Base-by-base conservation (phyloP, 805 yeast species). In the Maudiozyma barnettii region DNA sequence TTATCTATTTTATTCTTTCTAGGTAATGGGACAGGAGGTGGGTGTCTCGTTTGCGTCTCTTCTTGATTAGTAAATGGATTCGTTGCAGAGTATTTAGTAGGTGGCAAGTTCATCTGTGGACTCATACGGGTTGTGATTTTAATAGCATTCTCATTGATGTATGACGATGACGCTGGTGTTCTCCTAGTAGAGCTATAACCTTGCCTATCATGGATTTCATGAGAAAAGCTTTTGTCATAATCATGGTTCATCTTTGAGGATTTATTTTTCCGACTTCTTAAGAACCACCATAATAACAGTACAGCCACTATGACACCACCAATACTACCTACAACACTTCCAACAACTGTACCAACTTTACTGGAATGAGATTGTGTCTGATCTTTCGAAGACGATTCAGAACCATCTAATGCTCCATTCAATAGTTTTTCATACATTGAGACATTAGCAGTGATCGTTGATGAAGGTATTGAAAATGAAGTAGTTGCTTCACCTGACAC, bases 291-390 rank as follows among this genome's bases (percentile, higher is more conserved):
- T n/a, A 54, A 31, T 14, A 60, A 18, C 8, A 55, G n/a, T 19
- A 46, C 41, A 47, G 55, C 51, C 14, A 54, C 16, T 7, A 54
- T n/a, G 13, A 57, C 43, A 19, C 65, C 67, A n/a, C 62, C 56
- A 5, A 63, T 57, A 29, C 64, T 54, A 12, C 67, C 65, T 4
- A 63, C 60, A 0, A 61, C 63, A 36, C 65, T 55, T 19, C 65
- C 67, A 19, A 57, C 56, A 10, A 61, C 57, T 20, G 58, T 55
- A 19, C 57, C 58, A n/a, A 36, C 47, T 33, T 47, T 19, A 5
- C 13, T 30, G 4, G 23, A 20, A 20, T 37, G 21, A 10, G 40
- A 37, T 19, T 21, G 9, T 10, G 40, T 37, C 2, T 3, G 14
- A 26, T 26, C 36, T 7, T 13, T 44, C 16, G 36, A 16, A 7